phyloP scores from a whole-genome alignment of 2,329 filamentous ascomycete genomes.

The Knoxdaviesia capensis region DNA sequence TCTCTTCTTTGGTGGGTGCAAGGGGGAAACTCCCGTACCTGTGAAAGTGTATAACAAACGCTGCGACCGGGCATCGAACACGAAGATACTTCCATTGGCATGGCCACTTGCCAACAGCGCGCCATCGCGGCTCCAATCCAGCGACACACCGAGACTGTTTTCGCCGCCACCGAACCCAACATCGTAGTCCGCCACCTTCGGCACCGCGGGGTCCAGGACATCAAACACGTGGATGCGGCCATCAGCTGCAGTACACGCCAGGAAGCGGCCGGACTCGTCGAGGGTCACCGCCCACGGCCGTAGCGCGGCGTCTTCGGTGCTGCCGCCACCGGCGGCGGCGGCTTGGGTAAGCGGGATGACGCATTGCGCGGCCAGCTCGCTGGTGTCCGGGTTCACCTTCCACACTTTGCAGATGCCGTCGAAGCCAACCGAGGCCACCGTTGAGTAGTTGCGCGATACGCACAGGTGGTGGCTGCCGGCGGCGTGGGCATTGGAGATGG shows the following conservation, averaged over 20 bases:
- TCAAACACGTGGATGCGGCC: conserved; percentile 86
- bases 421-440: conserved; percentile 72
- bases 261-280: conserved; percentile 62
- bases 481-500: conserved; percentile 60
- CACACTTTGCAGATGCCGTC: conserved; percentile 77
- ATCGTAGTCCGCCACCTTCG: conserved; percentile 56
- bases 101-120: conserved; percentile 80
- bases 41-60: conserved; percentile 71
- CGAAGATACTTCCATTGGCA: conserved; percentile 76
- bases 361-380: conserved; percentile 13
- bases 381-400: conserved; percentile 35
- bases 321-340: no score
- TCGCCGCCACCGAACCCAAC: conserved; percentile 54
- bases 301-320: no score
- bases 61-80: conserved; percentile 85
- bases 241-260: conserved; percentile 76
- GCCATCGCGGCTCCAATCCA: conserved; percentile 65
- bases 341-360: no score
- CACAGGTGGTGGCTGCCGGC: conserved; percentile 83
- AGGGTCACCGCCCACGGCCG: conserved; percentile 61
- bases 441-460: conserved; percentile 44
- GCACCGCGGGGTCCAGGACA: conserved; percentile 27
- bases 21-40: conserved; percentile 28
- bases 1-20: no score
- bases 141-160: conserved; percentile 74